Conservation (phyloP, 2,329 filamentous ascomycete genomes). For the Verticillium tricorpus region DNA sequence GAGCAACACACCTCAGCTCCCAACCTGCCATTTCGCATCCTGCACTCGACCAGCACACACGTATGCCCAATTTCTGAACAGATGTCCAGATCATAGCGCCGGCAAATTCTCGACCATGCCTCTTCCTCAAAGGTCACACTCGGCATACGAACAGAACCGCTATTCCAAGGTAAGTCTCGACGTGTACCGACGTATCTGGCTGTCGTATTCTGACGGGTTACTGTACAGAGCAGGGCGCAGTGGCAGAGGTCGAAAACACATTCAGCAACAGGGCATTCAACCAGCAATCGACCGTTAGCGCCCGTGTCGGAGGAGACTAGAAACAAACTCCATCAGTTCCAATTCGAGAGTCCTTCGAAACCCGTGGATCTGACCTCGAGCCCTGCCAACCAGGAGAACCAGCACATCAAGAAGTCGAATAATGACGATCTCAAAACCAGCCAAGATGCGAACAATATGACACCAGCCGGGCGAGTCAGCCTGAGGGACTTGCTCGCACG, state of each 20-base stretch:
- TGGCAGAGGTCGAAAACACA: constrained; percentile 54
- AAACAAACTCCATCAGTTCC: constrained; percentile 54
- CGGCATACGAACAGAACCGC: constrained; percentile 17
- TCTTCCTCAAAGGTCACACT: constrained; percentile 35
- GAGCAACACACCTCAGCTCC: neutral
- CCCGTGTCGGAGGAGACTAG: constrained; percentile 56
- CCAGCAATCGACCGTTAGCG: constrained; percentile 31
- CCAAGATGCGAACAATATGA: constrained; percentile 9
- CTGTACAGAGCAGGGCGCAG: constrained; percentile 32
- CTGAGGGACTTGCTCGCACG: constrained; percentile 54
- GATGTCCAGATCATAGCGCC: neutral
- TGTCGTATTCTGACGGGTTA: constrained; percentile 3
- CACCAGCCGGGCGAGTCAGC: constrained; percentile 29
- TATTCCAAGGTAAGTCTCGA: constrained; percentile 25
- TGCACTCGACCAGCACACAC: neutral
- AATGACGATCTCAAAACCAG: neutral
- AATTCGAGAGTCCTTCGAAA: constrained; percentile 35
- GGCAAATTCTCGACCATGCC: constrained; percentile 16
- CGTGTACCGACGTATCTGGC: constrained; percentile 5
- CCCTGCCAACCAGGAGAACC: neutral
- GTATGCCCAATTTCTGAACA: neutral
- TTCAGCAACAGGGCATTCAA: constrained; percentile 31
- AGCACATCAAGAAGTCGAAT: neutral
- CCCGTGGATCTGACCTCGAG: neutral
- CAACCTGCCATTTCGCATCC: neutral